phyloP scores from a whole-genome alignment of 2,329 filamentous ascomycete species.

The Raffaelea deltoideospora region DNA sequence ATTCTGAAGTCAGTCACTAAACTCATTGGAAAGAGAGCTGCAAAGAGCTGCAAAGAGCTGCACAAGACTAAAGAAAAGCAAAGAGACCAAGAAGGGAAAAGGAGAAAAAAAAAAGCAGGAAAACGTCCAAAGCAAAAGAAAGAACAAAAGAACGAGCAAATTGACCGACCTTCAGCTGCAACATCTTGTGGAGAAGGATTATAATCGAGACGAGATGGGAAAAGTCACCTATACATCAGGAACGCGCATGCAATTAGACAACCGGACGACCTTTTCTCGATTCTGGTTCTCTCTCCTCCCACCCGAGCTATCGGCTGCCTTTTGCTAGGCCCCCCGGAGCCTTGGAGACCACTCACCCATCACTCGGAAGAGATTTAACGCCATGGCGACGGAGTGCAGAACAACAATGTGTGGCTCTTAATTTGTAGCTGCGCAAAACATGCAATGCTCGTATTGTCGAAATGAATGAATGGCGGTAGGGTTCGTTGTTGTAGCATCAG shows the following conservation, averaged over 20 bases:
- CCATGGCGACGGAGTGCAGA: constrained; percentile 23
- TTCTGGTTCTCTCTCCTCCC: neutral
- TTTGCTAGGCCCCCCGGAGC: no score
- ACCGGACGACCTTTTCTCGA: neutral
- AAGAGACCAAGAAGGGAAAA: no score
- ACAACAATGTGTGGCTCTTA: neutral
- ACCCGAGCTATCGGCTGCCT: neutral
- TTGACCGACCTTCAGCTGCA: constrained; percentile 64
- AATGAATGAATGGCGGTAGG: no score
- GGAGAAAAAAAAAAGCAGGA: no score
- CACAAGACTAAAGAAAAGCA: no score
- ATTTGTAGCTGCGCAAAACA: no score
- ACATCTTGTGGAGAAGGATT: constrained; percentile 95
- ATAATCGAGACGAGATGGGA: constrained; percentile 90
- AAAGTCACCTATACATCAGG: constrained; percentile 59
- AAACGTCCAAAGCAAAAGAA: neutral
- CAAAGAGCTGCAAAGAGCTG: no score
- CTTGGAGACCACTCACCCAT: constrained; percentile 23
- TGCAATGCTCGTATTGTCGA: no score
- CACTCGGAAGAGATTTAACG: constrained; percentile 44
- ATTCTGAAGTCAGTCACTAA: constrained; percentile 5
- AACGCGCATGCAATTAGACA: neutral
- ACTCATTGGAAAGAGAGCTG: neutral
- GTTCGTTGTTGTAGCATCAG: no score
- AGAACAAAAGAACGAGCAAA: neutral